phyloP scores from a whole-genome alignment of 179 eudicot species.

The Patellifolia procumbens region DNA sequence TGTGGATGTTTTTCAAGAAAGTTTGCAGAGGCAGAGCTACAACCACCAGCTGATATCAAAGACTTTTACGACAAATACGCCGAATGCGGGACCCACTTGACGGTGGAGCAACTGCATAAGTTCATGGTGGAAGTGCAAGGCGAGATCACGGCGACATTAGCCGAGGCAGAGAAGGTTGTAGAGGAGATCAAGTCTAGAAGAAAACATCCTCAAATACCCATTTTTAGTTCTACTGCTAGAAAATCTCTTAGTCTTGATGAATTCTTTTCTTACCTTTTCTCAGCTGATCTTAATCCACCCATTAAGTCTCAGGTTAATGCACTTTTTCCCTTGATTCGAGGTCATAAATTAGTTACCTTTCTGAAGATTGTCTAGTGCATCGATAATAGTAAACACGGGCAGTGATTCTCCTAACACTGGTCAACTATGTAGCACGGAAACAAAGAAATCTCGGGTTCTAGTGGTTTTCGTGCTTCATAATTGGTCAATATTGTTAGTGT shows the following conservation, averaged over 20 bases:
- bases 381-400: too few species aligned
- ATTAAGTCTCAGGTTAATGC: conserved; percentile 46
- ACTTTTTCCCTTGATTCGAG: not conserved
- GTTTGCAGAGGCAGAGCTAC: conserved; percentile 47
- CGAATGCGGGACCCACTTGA: conserved; percentile 51
- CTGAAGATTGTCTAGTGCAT: too few species aligned
- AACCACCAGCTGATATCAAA: conserved; percentile 58
- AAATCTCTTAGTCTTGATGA: conserved; percentile 54
- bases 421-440: too few species aligned
- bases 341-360: too few species aligned
- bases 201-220: conserved; percentile 42
- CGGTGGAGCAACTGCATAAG: conserved; percentile 46
- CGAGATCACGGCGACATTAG: conserved; percentile 25
- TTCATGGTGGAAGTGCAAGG: conserved; percentile 57
- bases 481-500: too few species aligned
- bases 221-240: conserved; percentile 34
- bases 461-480: too few species aligned
- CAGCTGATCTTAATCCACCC: conserved; percentile 62
- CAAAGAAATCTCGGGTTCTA: too few species aligned
- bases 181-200: conserved; percentile 42
- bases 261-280: conserved; percentile 53
- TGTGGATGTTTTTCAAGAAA: conserved; percentile 58
- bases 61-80: conserved; percentile 48
- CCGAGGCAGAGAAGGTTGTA: conserved; percentile 42
- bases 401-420: too few species aligned